A percentile compares a stretch with the other conserved stretches of the same genome.
Conservation (phyloP, 768 basidiomycete genomes). For the Russula brevipes region DNA sequence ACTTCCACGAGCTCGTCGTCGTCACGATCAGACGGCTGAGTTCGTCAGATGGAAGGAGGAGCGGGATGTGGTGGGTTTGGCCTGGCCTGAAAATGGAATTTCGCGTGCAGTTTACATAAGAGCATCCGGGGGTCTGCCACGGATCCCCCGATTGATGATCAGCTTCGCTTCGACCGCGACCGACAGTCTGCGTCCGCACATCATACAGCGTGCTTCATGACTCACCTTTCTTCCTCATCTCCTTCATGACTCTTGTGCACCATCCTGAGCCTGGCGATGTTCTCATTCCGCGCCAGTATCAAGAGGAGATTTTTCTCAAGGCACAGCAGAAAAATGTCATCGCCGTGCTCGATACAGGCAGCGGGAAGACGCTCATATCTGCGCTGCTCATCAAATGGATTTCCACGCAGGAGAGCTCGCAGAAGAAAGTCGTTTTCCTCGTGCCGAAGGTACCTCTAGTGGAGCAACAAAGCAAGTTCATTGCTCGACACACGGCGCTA, state of each 20-base stretch:
- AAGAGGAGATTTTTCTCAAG: slow-evolving; percentile 51
- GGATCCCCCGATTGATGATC: no score
- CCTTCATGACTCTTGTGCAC: slow-evolving; percentile 6
- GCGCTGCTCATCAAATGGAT: slow-evolving; percentile 72
- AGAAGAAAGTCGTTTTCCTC: slow-evolving; percentile 67
- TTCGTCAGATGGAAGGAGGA: no score
- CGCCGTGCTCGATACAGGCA: slow-evolving; percentile 54
- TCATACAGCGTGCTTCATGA: background rate
- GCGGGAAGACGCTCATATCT: slow-evolving; percentile 58
- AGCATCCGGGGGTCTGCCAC: no score
- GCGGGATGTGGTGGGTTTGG: no score
- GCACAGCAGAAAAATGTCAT: slow-evolving; percentile 51
- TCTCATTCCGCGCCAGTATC: slow-evolving; percentile 43
- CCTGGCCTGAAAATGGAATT: no score
- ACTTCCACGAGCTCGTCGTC: no score
- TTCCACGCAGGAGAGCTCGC: slow-evolving; percentile 43
- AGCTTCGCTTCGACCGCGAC: no score
- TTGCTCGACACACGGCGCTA: slow-evolving; percentile 57
- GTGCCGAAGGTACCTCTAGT: slow-evolving; percentile 85
- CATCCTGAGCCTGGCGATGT: slow-evolving; percentile 12
- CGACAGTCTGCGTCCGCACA: no score
- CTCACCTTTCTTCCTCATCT: background rate
- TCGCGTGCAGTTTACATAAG: no score
- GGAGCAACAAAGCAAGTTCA: slow-evolving; percentile 70
- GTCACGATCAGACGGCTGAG: no score